phyloP scores from a whole-genome alignment of 2,329 filamentous ascomycete genomes.

The Coniella vitis region DNA sequence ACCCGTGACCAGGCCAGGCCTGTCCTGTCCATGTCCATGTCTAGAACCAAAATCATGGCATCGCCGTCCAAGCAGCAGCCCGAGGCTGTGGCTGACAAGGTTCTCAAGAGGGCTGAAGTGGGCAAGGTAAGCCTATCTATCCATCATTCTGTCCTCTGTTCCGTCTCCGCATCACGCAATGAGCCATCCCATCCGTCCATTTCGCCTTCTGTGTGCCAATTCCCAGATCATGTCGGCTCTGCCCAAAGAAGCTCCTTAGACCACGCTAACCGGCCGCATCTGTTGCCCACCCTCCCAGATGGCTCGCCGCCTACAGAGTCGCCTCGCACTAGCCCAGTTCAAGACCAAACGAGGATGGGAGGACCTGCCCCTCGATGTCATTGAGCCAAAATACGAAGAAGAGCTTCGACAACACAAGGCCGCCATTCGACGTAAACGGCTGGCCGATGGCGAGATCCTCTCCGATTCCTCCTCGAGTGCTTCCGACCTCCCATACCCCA shows the following conservation, averaged over 20 bases:
- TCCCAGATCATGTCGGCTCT: too few relatives aligned
- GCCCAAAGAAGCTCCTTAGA: constrained; percentile 10
- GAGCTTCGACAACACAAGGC: constrained; percentile 42
- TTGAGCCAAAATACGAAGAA: constrained; percentile 78
- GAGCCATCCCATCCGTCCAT: background rate
- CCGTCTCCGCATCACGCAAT: constrained; percentile 4
- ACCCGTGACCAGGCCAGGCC: background rate
- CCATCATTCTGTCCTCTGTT: background rate
- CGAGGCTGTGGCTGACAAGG: constrained; percentile 59
- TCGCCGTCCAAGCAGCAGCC: constrained; percentile 58
- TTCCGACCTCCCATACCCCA: constrained; percentile 68
- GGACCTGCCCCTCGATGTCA: constrained; percentile 75
- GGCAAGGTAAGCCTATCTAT: constrained; percentile 54
- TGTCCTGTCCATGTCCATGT: constrained; percentile 14
- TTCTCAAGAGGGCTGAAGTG: constrained; percentile 66
- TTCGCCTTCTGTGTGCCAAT: too few relatives aligned
- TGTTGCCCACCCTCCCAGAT: constrained; percentile 52
- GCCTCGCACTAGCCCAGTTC: constrained; percentile 90
- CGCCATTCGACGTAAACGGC: constrained; percentile 54
- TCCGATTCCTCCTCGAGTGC: constrained; percentile 83
- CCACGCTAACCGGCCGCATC: constrained; percentile 8
- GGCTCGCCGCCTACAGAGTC: constrained; percentile 85
- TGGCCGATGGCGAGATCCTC: constrained; percentile 63
- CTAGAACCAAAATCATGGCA: constrained; percentile 41
- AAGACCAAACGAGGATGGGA: constrained; percentile 96